phyloP scores from a whole-genome alignment of 2,329 filamentous ascomycete species.

The Trichoderma brevicompactum region DNA sequence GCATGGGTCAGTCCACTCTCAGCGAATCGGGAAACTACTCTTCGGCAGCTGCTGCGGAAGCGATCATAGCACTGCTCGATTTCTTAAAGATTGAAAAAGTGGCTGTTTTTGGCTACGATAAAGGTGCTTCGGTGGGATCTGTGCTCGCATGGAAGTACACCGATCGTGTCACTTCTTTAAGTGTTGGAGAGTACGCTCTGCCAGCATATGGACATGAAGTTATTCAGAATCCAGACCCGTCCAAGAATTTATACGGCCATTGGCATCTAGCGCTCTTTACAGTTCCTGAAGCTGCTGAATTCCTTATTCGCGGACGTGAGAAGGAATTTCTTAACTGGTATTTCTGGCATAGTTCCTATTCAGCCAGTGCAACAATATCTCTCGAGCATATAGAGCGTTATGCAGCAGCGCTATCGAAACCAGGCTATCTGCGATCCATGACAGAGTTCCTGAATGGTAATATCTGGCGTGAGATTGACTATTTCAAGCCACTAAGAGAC shows the following conservation, averaged over 20 bases:
- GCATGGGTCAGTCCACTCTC: constrained; percentile 48
- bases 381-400: constrained; percentile 48
- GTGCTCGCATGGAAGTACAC: constrained; percentile 47
- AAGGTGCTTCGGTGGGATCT: constrained; percentile 48
- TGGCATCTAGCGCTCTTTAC: constrained; percentile 52
- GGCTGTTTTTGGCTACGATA: constrained; percentile 52
- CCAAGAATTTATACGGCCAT: constrained; percentile 47
- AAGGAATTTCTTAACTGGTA: constrained; percentile 52
- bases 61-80: constrained; percentile 47
- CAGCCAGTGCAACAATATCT: constrained; percentile 44
- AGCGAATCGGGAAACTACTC: constrained; percentile 47
- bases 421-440: constrained; percentile 49
- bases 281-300: constrained; percentile 52
- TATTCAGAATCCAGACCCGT: constrained; percentile 39
- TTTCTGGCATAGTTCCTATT: constrained; percentile 51
- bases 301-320: constrained; percentile 50
- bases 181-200: constrained; percentile 47
- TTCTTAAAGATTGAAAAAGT: constrained; percentile 49
- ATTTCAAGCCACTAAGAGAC: constrained; percentile 42
- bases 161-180: constrained; percentile 42
- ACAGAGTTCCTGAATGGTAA: constrained; percentile 42
- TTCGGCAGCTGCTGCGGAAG: constrained; percentile 44
- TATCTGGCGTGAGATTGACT: constrained; percentile 42
- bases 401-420: constrained; percentile 46
- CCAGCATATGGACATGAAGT: constrained; percentile 50